These are phyloP conservation scores for Niebla homalea DNA, from an alignment of 495 filamentous ascomycete species.

Conservation along the genomic window DNA sequence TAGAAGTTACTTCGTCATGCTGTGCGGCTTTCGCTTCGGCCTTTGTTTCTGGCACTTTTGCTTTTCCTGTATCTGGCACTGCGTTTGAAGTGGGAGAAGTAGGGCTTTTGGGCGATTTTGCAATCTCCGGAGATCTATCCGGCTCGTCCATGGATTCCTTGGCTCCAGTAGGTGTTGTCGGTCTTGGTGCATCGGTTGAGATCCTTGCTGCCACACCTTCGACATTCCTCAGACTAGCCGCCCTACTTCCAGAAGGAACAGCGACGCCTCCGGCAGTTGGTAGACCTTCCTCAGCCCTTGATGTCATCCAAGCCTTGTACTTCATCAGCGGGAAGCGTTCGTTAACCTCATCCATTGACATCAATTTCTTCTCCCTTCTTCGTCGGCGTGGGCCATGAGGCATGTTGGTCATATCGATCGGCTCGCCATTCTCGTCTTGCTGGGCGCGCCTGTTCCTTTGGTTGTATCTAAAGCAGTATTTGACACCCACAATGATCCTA, in stretches of 20 bases:
- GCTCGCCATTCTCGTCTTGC: slow-evolving; percentile 73
- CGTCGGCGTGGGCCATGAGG: slow-evolving; percentile 64
- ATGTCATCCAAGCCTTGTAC: slow-evolving; percentile 88
- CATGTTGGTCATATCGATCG: slow-evolving; percentile 65
- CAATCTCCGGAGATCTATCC: background rate
- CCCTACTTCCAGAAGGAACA: slow-evolving; percentile 50
- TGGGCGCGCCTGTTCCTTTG: slow-evolving; percentile 74
- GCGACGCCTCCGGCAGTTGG: slow-evolving; percentile 75
- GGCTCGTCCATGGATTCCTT: slow-evolving; percentile 5
- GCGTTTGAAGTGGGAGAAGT: background rate
- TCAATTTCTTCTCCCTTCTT: slow-evolving; percentile 88
- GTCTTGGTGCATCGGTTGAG: slow-evolving; percentile 16
- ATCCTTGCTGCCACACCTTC: slow-evolving; percentile 34
- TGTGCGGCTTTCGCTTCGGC: background rate
- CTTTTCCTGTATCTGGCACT: slow-evolving; percentile 5
- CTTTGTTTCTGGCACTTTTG: background rate
- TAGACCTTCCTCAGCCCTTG: slow-evolving; percentile 69
- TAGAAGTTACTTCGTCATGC: background rate
- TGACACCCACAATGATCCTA: slow-evolving; percentile 99
- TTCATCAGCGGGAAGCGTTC: slow-evolving; percentile 89
- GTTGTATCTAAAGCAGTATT: slow-evolving; percentile 98
- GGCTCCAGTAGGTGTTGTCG: slow-evolving; percentile 8
- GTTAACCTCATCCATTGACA: slow-evolving; percentile 98
- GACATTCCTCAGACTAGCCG: slow-evolving; percentile 51
- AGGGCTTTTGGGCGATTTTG: background rate